phyloP scores from a whole-genome alignment of 805 yeast genomes.

The Millerozyma miso region DNA sequence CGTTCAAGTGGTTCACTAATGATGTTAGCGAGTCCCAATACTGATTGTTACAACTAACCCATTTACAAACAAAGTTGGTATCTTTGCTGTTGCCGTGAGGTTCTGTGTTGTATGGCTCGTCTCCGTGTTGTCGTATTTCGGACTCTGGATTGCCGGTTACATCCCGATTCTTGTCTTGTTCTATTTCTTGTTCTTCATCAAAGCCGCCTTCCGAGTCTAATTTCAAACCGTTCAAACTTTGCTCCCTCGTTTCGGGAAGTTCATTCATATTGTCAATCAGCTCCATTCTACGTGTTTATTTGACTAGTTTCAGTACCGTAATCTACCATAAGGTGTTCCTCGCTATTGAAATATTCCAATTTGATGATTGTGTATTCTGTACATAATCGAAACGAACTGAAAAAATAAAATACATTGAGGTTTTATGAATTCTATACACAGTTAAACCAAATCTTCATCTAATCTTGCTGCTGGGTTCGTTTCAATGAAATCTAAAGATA shows the following conservation, averaged over 20 bases:
- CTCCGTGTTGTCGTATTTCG: neutral
- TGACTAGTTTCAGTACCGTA: neutral
- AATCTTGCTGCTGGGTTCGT: slow-evolving; percentile 96
- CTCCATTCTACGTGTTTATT: neutral
- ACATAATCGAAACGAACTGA: neutral
- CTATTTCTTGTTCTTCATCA: neutral
- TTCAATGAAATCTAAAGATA: slow-evolving; percentile 88
- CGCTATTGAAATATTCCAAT: neutral
- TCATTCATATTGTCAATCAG: neutral
- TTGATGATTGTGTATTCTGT: neutral
- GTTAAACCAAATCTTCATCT: slow-evolving; percentile 49
- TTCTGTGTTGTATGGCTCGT: neutral
- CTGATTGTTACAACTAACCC: slow-evolving; percentile 26
- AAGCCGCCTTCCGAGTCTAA: neutral
- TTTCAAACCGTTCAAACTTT: neutral
- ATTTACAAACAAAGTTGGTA: slow-evolving; percentile 21
- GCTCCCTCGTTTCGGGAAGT: neutral
- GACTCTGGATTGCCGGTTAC: neutral
- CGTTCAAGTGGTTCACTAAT: slow-evolving; percentile 29
- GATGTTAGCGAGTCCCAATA: slow-evolving; percentile 17
- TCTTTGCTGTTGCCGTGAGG: neutral
- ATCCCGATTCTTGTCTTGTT: neutral
- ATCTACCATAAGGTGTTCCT: neutral
- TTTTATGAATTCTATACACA: neutral
- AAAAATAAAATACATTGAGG: neutral